These are phyloP conservation scores for Suillus weaverae DNA, from an alignment of 768 basidiomycete genomes.

Conservation along the genomic window DNA sequence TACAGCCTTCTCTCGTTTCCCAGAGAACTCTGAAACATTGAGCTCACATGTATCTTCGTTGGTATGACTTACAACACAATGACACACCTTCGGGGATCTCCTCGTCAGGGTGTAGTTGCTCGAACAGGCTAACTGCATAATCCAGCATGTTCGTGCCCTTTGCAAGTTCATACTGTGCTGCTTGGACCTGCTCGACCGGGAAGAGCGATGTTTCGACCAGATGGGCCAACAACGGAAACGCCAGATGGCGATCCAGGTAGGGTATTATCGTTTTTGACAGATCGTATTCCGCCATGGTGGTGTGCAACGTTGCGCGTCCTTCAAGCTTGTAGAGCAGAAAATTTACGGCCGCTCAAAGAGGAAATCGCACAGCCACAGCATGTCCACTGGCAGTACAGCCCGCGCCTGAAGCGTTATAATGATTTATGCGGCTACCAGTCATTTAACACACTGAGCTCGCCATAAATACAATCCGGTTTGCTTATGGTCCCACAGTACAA, in stretches of 20 bases:
- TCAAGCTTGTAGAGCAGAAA: conserved; percentile 9
- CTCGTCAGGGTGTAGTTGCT: conserved; percentile 73
- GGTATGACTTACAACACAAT: not conserved
- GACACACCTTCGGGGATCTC: conserved; percentile 65
- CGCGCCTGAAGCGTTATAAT: no score
- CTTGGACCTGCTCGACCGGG: conserved; percentile 73
- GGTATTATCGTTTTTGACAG: conserved; percentile 89
- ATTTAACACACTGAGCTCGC: no score
- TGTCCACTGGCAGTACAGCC: no score
- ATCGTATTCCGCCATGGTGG: conserved; percentile 82
- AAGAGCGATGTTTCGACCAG: conserved; percentile 76
- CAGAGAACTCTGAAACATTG: conserved; percentile 67
- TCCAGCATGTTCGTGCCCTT: conserved; percentile 99
- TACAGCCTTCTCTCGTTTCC: conserved; percentile 79
- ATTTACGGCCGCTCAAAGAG: conserved; percentile 14
- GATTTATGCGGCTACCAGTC: no score
- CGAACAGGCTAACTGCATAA: conserved; percentile 80
- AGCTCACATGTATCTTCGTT: not conserved
- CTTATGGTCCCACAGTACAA: no score
- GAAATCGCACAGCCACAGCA: conserved; percentile 26
- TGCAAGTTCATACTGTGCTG: conserved; percentile 96
- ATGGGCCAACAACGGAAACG: conserved; percentile 89
- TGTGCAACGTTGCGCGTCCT: conserved; percentile 18
- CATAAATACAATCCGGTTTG: no score
- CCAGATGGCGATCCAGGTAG: conserved; percentile 92